Evolutionary conservation across 306 rosid species (phyloP), one percentile per base, ranked within the genome.

Genomic region (Cicer yamashitae): DNA sequence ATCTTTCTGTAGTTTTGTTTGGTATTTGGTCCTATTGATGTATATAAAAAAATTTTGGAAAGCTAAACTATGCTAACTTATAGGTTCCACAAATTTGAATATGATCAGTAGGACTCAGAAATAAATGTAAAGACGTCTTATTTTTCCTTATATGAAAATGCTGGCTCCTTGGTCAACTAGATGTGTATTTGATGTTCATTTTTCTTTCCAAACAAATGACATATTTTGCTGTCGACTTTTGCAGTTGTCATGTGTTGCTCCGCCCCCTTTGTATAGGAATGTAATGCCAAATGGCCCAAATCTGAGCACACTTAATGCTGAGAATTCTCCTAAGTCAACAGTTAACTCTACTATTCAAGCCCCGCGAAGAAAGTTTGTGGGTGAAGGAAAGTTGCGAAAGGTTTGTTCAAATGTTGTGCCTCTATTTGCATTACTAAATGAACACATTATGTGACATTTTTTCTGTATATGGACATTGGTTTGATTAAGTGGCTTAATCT

Each of bases 351-450:
- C 87, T 50, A 77, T 90, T 67, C 98, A 91, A 87, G 92, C 96
- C 13, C 94, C 94, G 57, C 84, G 98, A 85, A 86, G 96, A 80
- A 94, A 94, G 87, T 91, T 91, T 85, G 96, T 91, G 79, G 97
- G 91, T 70, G 98, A 94, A 84, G 98, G 98, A 81, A 94, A 91
- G 80, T 83, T 94, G 41, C 87, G 94, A 10, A 94, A 91, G 97
- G 98, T 94, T 78, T 51, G 67, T 68, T 57, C 62, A 50, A 14
- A 74, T 70, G 20, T 81, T 59, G 56, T 73, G 46, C 67, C 25
- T 76, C 67, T 60, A 51, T 71, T 46, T 58, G 68, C 25, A 10
- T 73, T 25, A 67, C 73, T 44, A 80, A 41, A 71, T 18, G 37
- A 66, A 46, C 34, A 14, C 41, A 50, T 44, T 3, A 15, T 57